Conservation (phyloP, 805 yeast genomes). For the Schwanniomyces sp. region DNA sequence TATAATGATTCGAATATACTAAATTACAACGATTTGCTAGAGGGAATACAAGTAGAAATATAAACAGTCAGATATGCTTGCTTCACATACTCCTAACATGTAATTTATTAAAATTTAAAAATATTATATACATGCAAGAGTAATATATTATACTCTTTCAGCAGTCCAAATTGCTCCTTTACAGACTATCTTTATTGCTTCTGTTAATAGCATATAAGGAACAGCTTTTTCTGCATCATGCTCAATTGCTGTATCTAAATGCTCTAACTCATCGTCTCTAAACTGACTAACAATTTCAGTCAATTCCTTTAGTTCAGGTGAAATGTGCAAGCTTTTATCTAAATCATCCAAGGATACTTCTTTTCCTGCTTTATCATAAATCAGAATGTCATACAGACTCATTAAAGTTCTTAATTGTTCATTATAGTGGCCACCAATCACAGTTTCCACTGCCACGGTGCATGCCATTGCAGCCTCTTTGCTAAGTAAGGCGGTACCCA, state of each 20-base stretch:
- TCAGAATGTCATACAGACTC: slow-evolving; percentile 58
- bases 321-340: slow-evolving; percentile 25
- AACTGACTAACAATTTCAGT: slow-evolving; percentile 67
- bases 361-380: slow-evolving; percentile 36
- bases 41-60: too few species aligned
- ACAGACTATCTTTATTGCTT: slow-evolving; percentile 79
- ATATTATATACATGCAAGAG: background rate
- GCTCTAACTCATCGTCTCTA: slow-evolving; percentile 94
- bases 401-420: slow-evolving; percentile 77
- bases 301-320: slow-evolving; percentile 58
- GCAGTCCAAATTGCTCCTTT: slow-evolving; percentile 90
- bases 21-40: too few species aligned
- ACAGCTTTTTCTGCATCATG: slow-evolving; percentile 91
- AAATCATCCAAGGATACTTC: slow-evolving; percentile 19
- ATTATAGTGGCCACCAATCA: slow-evolving; percentile 94
- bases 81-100: too few species aligned
- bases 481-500: slow-evolving; percentile 79
- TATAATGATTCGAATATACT: background rate
- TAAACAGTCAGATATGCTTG: too few species aligned
- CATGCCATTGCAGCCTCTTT: slow-evolving; percentile 99
- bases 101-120: too few species aligned
- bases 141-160: slow-evolving; percentile 58
- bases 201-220: slow-evolving; percentile 87
- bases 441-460: slow-evolving; percentile 98
- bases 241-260: slow-evolving; percentile 88